These are phyloP conservation scores for Drosera capensis DNA, from an alignment of 148 eudicot species.

Conservation along the genomic window DNA sequence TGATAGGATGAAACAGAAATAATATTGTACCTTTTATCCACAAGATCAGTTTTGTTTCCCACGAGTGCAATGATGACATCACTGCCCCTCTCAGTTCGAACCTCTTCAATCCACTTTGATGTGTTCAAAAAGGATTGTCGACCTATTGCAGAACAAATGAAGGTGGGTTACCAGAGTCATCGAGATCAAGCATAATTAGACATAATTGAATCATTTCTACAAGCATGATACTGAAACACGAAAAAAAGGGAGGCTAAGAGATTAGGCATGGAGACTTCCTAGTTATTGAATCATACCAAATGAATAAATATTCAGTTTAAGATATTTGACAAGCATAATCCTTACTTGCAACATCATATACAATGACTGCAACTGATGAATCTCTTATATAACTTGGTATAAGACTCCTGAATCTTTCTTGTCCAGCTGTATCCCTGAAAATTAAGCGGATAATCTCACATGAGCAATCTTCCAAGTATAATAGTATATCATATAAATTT, in stretches of 20 bases:
- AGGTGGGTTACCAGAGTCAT: not conserved
- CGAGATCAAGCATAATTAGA: not conserved
- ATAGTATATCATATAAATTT: not conserved
- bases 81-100: conserved; percentile 52
- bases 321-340: not conserved
- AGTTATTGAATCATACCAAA: no score
- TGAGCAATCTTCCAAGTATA: not conserved
- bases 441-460: not conserved
- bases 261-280: not conserved
- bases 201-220: no score
- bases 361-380: conserved; percentile 53
- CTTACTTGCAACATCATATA: conserved; percentile 52
- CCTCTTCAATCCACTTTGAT: conserved; percentile 53
- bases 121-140: conserved; percentile 49
- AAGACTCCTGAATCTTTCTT: conserved; percentile 52
- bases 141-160: conserved; percentile 14
- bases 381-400: conserved; percentile 46
- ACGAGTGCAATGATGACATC: conserved; percentile 54
- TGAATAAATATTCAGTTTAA: no score
- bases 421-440: conserved; percentile 51
- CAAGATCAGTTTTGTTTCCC: conserved; percentile 58
- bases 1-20: no score
- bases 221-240: not conserved
- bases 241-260: not conserved
- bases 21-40: conserved; percentile 37